Percentiles rank a stretch among this genome's conserved stretches.
phyloP scores from a whole-genome alignment of 495 filamentous ascomycete genomes.

The Paragyromitra xinjiangensis region DNA sequence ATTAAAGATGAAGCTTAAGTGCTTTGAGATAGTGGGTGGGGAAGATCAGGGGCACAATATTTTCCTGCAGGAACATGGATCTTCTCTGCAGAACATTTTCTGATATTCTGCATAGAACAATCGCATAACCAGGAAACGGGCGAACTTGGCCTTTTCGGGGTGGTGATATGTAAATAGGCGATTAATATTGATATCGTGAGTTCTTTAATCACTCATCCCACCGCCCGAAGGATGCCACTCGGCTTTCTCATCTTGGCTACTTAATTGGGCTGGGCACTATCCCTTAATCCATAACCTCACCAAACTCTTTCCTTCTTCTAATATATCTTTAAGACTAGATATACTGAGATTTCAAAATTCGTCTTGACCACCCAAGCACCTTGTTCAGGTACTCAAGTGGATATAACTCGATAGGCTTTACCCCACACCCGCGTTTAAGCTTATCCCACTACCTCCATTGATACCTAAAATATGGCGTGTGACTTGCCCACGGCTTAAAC shows the following conservation, averaged over 20 bases:
- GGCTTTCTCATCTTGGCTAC: slow-evolving; percentile 3
- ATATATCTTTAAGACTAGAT: not conserved
- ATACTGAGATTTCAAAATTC: not conserved
- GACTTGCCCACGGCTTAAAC: not conserved
- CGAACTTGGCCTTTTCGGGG: not conserved
- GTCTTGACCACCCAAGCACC: not conserved
- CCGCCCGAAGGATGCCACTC: not conserved
- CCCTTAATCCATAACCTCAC: not conserved
- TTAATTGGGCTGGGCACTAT: not conserved
- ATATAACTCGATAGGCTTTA: not conserved
- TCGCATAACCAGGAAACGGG: not conserved
- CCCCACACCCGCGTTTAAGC: not conserved
- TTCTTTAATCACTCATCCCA: not conserved
- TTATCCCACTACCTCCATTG: not conserved
- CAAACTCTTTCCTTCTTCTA: not conserved
- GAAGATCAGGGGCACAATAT: not conserved
- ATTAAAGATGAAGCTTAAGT: not conserved
- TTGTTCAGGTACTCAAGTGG: not conserved
- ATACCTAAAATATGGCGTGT: not conserved
- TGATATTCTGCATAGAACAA: not conserved
- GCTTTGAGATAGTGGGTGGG: not conserved
- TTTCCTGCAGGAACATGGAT: not conserved
- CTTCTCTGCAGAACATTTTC: not conserved
- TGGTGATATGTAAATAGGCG: not conserved
- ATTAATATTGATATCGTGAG: not conserved